These are phyloP conservation scores for Tephrocybe sp. DNA, from an alignment of 768 basidiomycete genomes.

Conservation along the genomic window DNA sequence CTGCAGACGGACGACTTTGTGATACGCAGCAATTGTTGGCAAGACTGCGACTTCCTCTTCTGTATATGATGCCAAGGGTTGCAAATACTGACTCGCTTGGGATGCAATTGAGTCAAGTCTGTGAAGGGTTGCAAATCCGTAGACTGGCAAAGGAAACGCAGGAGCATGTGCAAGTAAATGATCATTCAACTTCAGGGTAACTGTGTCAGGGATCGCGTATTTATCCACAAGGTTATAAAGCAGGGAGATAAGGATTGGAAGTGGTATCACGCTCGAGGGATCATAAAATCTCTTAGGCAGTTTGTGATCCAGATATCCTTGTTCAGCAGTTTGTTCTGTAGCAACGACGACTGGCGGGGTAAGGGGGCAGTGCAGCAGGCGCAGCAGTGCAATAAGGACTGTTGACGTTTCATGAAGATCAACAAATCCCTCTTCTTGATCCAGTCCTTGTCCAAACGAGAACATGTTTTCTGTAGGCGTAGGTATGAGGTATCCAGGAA, in stretches of 20 bases:
- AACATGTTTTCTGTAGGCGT: slow-evolving; percentile 63
- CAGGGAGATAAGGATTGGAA: slow-evolving; percentile 54
- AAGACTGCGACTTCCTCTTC: slow-evolving; percentile 48
- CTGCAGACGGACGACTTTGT: slow-evolving; percentile 60
- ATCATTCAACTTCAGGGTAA: slow-evolving; percentile 38
- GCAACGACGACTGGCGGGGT: slow-evolving; percentile 35
- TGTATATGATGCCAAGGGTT: slow-evolving; percentile 56
- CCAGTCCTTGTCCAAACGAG: slow-evolving; percentile 44
- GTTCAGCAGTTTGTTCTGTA: slow-evolving; percentile 21
- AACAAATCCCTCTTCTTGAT: slow-evolving; percentile 29
- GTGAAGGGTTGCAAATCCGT: slow-evolving; percentile 49
- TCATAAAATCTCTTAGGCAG: slow-evolving; percentile 34
- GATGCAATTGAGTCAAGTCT: slow-evolving; percentile 46
- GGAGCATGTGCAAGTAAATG: slow-evolving; percentile 57
- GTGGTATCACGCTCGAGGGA: slow-evolving; percentile 51
- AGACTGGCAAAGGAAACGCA: slow-evolving; percentile 53
- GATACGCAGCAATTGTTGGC: slow-evolving; percentile 60
- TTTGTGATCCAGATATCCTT: slow-evolving; percentile 26
- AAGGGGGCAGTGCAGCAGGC: slow-evolving; percentile 55
- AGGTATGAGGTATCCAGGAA: slow-evolving; percentile 6
- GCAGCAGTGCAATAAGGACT: slow-evolving; percentile 47
- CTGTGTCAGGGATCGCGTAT: slow-evolving; percentile 50
- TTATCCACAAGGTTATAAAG: slow-evolving; percentile 64
- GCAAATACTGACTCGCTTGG: slow-evolving; percentile 55
- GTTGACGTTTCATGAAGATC: slow-evolving; percentile 54